A percentile compares a stretch with the other conserved stretches of the same genome.
phyloP scores from a whole-genome alignment of 352 stramenopile genomes.

The Phytopythium ostracodes region DNA sequence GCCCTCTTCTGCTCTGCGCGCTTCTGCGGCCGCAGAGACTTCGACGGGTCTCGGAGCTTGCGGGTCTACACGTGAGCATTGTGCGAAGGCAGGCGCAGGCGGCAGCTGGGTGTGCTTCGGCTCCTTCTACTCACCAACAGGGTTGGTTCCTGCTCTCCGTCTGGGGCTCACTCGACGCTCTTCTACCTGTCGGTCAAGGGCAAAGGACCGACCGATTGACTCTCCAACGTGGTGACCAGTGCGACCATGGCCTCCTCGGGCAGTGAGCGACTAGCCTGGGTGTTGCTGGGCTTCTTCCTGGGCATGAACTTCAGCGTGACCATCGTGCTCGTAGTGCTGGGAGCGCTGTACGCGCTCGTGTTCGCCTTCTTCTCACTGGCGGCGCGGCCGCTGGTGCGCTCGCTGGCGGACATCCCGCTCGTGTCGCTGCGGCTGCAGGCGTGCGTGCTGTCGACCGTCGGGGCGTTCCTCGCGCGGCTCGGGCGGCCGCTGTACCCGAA shows the following conservation, averaged over 20 bases:
- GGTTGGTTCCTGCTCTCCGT: too few species aligned
- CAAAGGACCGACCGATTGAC: background rate
- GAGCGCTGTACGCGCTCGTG: slow-evolving; percentile 10
- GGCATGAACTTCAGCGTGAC: slow-evolving; percentile 7
- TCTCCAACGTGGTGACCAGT: too few species aligned
- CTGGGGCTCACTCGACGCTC: background rate
- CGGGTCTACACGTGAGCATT: background rate
- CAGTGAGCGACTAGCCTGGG: slow-evolving; percentile 7
- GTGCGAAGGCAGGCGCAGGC: background rate
- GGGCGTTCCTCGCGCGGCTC: slow-evolving; percentile 11
- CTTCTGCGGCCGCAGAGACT: background rate
- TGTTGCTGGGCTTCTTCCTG: slow-evolving; percentile 9
- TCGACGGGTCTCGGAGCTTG: too few species aligned
- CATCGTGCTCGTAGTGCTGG: slow-evolving; percentile 2
- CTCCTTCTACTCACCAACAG: too few species aligned
- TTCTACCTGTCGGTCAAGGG: background rate
- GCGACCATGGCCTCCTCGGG: background rate
- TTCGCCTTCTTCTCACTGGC: slow-evolving; percentile 17
- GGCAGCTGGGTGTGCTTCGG: background rate
- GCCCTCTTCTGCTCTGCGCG: background rate
- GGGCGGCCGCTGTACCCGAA: slow-evolving; percentile 26
- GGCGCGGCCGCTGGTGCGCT: slow-evolving; percentile 17
- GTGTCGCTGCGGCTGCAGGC: slow-evolving; percentile 22
- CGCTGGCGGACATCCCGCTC: slow-evolving; percentile 17
- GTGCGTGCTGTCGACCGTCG: slow-evolving; percentile 18